Evolutionary conservation across 2,329 filamentous ascomycete genomes (phyloP).

Genomic region (Paecilomyces niveus): DNA sequence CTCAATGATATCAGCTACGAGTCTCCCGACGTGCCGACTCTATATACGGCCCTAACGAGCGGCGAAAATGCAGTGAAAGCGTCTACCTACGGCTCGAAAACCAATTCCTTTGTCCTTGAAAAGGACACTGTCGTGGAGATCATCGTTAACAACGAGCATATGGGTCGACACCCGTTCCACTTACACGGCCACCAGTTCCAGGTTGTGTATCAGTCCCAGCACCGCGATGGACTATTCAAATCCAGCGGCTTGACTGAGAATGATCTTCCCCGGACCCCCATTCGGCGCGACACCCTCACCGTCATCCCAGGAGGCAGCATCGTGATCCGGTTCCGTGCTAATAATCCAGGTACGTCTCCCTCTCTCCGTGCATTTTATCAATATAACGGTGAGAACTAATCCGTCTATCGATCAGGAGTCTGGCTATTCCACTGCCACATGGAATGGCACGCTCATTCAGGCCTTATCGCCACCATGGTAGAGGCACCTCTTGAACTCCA

Average conservation of each 20-base stretch:
- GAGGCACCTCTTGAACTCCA: slow-evolving; percentile 36
- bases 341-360: slow-evolving; percentile 37
- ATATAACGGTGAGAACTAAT: background rate
- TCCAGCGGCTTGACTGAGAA: slow-evolving; percentile 5
- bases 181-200: slow-evolving; percentile 74
- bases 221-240: background rate
- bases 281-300: slow-evolving; percentile 47
- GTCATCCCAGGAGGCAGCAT: slow-evolving; percentile 44
- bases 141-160: slow-evolving; percentile 32
- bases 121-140: slow-evolving; percentile 44
- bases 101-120: slow-evolving; percentile 16
- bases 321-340: slow-evolving; percentile 45
- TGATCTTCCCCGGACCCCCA: slow-evolving; percentile 32
- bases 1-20: background rate
- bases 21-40: background rate
- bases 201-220: slow-evolving; percentile 33
- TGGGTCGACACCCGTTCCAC: slow-evolving; percentile 63
- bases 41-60: background rate
- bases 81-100: background rate
- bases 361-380: background rate
- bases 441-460: slow-evolving; percentile 45
- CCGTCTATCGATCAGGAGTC: slow-evolving; percentile 12
- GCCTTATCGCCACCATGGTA: slow-evolving; percentile 46
- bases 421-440: slow-evolving; percentile 43
- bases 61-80: background rate